Conservation (phyloP, 2,329 filamentous ascomycete species). For the Microcyclospora pomicola region DNA sequence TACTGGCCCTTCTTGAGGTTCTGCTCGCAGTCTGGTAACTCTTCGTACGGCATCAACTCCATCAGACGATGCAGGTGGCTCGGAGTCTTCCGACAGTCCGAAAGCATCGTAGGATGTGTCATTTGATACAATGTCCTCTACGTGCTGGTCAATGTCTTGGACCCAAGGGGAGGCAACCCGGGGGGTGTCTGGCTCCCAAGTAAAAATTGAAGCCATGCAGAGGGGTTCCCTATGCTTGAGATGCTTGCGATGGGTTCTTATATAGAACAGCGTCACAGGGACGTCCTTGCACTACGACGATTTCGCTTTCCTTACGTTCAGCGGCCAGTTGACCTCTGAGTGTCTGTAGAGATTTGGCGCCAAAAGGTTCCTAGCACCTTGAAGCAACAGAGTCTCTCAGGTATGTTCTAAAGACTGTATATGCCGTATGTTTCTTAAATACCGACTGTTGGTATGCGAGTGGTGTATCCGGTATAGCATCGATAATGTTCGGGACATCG, state of each 20-base stretch:
- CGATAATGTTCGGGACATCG: constrained; percentile 28
- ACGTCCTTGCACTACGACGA: too few species aligned
- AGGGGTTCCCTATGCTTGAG: too few species aligned
- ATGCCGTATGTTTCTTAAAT: constrained; percentile 22
- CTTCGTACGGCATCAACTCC: background rate
- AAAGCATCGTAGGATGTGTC: background rate
- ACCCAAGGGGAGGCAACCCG: constrained; percentile 86
- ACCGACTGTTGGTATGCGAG: constrained; percentile 37
- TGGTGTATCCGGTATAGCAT: constrained; percentile 35
- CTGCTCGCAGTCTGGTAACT: constrained; percentile 67
- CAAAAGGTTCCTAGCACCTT: background rate
- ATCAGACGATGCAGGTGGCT: background rate
- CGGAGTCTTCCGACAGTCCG: background rate
- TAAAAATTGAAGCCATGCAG: constrained; percentile 85
- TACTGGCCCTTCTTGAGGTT: constrained; percentile 85
- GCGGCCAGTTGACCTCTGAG: too few species aligned
- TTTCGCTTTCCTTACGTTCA: too few species aligned
- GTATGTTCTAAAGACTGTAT: background rate
- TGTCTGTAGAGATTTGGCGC: too few species aligned
- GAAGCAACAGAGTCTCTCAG: background rate
- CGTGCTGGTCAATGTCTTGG: constrained; percentile 18
- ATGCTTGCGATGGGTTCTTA: too few species aligned
- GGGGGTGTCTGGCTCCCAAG: constrained; percentile 77
- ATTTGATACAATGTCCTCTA: background rate
- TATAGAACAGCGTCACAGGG: too few species aligned